Conservation (phyloP, 371 early-diverging fungal genomes). For the Mucor ambiguus region DNA sequence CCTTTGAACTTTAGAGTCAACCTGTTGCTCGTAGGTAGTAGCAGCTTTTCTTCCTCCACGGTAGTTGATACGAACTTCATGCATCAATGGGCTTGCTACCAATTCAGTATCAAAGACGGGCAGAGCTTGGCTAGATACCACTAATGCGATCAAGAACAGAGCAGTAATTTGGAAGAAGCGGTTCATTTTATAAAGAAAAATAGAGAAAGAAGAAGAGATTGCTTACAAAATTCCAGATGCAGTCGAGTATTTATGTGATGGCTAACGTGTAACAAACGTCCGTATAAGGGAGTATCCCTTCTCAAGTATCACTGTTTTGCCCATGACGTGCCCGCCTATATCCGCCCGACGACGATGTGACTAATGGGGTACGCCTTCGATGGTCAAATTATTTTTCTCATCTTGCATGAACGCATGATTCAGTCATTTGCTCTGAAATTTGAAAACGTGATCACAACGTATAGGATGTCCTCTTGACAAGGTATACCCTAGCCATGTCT, state of each 20-base stretch:
- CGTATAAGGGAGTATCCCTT: conserved; percentile 2
- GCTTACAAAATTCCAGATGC: not conserved
- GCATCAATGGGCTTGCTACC: conserved; percentile 34
- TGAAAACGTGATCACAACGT: not conserved
- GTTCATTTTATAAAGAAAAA: conserved; percentile 4
- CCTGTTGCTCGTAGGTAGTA: not conserved
- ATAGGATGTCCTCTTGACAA: not conserved
- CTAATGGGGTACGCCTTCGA: not conserved
- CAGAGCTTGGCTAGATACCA: conserved; percentile 12
- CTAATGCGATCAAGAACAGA: not conserved
- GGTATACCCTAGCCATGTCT: not conserved
- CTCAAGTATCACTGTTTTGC: not conserved
- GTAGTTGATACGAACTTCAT: conserved; percentile 26
- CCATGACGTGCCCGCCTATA: not conserved
- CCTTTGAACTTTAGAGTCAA: not conserved
- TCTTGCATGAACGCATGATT: conserved; percentile 10
- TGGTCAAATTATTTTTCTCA: not conserved
- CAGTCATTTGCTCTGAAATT: not conserved
- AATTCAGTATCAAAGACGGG: conserved; percentile 37
- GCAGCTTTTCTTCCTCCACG: conserved; percentile 22
- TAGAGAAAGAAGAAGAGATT: conserved; percentile 1
- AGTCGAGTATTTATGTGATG: conserved; percentile 2
- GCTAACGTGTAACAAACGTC: not conserved
- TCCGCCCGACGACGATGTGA: not conserved
- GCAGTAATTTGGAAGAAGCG: not conserved